These are phyloP conservation scores for Picocystis sp. DNA, from an alignment of 163 green algal genomes.

Conservation along the genomic window DNA sequence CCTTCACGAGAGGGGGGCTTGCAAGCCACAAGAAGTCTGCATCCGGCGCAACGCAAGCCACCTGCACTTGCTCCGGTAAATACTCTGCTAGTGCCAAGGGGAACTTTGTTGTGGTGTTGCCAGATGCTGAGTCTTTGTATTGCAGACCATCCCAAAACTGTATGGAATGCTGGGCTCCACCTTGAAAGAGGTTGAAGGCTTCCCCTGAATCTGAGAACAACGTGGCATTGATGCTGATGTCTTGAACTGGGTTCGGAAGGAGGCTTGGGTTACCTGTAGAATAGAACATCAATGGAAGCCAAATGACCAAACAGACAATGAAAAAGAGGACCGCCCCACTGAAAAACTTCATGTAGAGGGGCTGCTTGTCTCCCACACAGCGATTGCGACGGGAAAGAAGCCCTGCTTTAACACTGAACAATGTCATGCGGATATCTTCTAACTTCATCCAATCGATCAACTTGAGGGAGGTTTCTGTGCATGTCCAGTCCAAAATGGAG, in stretches of 20 bases:
- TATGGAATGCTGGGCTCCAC: constrained; percentile 4
- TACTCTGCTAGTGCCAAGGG: neutral
- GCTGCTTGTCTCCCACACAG: constrained; percentile 39
- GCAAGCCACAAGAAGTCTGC: constrained; percentile 9
- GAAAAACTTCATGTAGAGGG: constrained; percentile 21
- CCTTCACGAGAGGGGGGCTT: neutral
- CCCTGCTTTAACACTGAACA: constrained; percentile 39
- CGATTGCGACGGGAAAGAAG: constrained; percentile 25
- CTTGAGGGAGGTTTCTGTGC: constrained; percentile 49
- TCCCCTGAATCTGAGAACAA: constrained; percentile 10
- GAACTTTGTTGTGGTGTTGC: constrained; percentile 1
- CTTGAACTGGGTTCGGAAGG: constrained; percentile 14
- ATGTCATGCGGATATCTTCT: constrained; percentile 61
- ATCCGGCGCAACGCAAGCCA: constrained; percentile 16
- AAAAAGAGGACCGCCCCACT: constrained; percentile 51
- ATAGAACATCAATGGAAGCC: constrained; percentile 65
- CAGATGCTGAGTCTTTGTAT: neutral
- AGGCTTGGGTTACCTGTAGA: constrained; percentile 29
- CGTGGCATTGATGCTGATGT: constrained; percentile 9
- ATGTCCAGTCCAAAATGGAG: constrained; percentile 58
- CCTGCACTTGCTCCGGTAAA: constrained; percentile 9
- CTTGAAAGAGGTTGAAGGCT: constrained; percentile 14
- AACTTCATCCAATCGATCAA: constrained; percentile 67
- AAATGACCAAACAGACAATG: constrained; percentile 58
- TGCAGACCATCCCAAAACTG: neutral